Conservation (phyloP, 495 filamentous ascomycete genomes). For the Talaromyces borbonicus region DNA sequence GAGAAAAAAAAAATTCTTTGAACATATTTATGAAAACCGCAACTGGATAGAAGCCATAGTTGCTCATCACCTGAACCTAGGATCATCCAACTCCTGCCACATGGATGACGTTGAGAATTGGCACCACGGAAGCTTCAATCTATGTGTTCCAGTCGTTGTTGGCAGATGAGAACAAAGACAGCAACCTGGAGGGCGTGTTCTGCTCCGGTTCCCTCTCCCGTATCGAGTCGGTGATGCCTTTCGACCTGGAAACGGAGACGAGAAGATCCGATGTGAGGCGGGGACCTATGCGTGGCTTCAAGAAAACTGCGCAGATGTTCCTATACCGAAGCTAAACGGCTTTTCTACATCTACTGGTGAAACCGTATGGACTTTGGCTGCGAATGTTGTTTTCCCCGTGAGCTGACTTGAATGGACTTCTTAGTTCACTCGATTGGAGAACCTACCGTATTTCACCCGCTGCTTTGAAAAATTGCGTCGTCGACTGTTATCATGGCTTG, state of each 20-base stretch:
- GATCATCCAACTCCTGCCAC: constrained; percentile 9
- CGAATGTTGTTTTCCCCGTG: not conserved
- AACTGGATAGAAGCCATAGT: constrained; percentile 17
- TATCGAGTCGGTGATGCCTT: constrained; percentile 23
- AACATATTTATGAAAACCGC: too few species aligned
- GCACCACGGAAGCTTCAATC: constrained; percentile 26
- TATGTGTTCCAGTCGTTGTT: constrained; percentile 23
- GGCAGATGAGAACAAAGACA: constrained; percentile 10
- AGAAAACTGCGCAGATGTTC: constrained; percentile 13
- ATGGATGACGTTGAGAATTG: constrained; percentile 17
- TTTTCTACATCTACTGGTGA: constrained; percentile 23
- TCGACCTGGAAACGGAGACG: constrained; percentile 23
- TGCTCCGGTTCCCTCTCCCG: constrained; percentile 27
- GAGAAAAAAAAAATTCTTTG: too few species aligned
- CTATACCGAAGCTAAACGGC: constrained; percentile 22
- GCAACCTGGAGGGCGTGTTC: constrained; percentile 13
- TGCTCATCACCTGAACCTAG: constrained; percentile 18
- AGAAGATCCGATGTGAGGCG: constrained; percentile 27
- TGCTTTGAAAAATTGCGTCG: constrained; percentile 16
- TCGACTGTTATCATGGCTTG: constrained; percentile 13
- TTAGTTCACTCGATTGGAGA: constrained; percentile 15
- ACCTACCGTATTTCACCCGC: constrained; percentile 16
- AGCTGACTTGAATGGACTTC: not conserved
- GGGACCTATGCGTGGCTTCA: constrained; percentile 21
- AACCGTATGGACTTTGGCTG: constrained; percentile 13